Evolutionary conservation across 2,329 filamentous ascomycete species (phyloP).

Genomic region (Metarhizium humberi): DNA sequence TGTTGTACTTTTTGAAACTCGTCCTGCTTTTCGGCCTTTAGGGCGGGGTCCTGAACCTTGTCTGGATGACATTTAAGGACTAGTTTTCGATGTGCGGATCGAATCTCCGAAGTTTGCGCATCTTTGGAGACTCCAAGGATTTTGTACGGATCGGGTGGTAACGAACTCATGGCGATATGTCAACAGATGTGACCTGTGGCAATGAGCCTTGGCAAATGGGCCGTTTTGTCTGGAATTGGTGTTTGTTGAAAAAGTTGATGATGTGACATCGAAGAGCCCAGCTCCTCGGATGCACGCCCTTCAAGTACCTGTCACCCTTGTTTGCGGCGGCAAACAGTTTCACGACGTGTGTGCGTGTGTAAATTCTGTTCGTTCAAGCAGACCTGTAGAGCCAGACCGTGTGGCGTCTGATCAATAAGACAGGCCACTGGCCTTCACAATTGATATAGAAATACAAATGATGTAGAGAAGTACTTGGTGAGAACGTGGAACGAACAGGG

Average conservation of each 20-base stretch:
- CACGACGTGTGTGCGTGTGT: neutral
- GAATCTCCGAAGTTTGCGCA: slow-evolving; percentile 63
- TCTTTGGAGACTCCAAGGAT: slow-evolving; percentile 64
- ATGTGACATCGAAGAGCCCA: neutral
- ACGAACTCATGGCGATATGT: slow-evolving; percentile 33
- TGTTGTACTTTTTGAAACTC: slow-evolving; percentile 90
- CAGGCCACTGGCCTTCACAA: neutral
- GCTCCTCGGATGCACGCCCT: neutral
- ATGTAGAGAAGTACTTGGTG: neutral
- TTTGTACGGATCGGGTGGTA: slow-evolving; percentile 68
- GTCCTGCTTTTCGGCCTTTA: slow-evolving; percentile 70
- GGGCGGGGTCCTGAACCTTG: slow-evolving; percentile 70
- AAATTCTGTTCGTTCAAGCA: neutral
- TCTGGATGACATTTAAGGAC: slow-evolving; percentile 86
- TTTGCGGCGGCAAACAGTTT: neutral
- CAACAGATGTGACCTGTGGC: neutral
- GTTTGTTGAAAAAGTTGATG: neutral
- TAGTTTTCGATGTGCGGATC: slow-evolving; percentile 73
- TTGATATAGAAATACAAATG: neutral
- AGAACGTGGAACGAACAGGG: neutral
- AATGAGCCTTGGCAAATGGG: neutral
- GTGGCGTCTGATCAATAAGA: neutral
- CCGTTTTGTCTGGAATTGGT: neutral
- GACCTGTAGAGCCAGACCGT: neutral
- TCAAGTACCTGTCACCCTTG: neutral